Conservation (phyloP, 495 filamentous ascomycete species). For the Neurospora sp. region DNA sequence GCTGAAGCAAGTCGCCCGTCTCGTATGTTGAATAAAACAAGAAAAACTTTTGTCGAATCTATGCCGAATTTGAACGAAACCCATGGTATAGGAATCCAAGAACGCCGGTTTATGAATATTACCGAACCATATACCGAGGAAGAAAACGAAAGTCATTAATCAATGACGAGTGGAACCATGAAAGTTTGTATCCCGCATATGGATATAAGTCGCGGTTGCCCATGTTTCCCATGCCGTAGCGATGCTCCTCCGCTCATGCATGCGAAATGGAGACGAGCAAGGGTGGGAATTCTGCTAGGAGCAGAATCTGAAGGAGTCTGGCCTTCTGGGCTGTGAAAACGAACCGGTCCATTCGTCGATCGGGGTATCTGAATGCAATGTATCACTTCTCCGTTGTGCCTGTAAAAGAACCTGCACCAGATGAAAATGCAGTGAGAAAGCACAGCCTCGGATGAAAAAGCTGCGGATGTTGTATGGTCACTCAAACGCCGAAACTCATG, state of each 20-base stretch:
- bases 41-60: conserved; percentile 23
- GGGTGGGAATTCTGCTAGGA: background rate
- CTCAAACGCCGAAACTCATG: conserved; percentile 1
- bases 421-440: conserved; percentile 15
- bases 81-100: conserved; percentile 12
- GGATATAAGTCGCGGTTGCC: background rate
- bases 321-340: conserved; percentile 4
- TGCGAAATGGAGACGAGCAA: background rate
- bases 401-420: conserved; percentile 7
- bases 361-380: conserved; percentile 34
- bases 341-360: conserved; percentile 9
- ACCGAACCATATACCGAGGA: conserved; percentile 25
- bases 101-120: conserved; percentile 27
- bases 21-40: background rate
- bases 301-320: background rate
- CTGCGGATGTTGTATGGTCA: background rate
- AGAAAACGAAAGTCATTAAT: conserved; percentile 19
- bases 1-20: background rate
- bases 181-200: background rate
- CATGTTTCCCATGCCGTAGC: background rate
- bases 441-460: conserved; percentile 3
- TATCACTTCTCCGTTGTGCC: conserved; percentile 23
- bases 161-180: conserved; percentile 8
- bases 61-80: conserved; percentile 15
- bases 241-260: background rate